Percentiles rank a stretch among this genome's conserved stretches.
Conservation (phyloP, 768 basidiomycete genomes). For the Mycena capillaripes region DNA sequence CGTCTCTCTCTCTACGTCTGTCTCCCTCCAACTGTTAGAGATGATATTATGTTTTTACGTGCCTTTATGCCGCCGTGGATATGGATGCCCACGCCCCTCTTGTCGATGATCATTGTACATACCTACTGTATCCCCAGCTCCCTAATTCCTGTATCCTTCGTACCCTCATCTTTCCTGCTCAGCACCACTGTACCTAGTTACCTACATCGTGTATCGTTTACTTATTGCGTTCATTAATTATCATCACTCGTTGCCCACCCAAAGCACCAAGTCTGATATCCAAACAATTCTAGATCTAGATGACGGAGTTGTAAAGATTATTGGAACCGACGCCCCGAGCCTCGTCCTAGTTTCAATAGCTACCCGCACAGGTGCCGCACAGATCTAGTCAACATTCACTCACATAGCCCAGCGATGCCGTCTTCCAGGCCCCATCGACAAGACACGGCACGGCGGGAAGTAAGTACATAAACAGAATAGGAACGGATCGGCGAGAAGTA, state of each 20-base stretch:
- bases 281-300: no score
- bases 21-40: neutral
- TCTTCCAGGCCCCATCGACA: no score
- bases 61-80: constrained; percentile 9
- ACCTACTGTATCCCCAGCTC: neutral
- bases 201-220: neutral
- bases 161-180: neutral
- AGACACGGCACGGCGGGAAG: neutral
- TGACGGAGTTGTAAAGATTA: no score
- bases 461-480: neutral
- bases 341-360: no score
- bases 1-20: neutral
- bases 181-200: neutral
- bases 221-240: neutral
- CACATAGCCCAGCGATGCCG: no score
- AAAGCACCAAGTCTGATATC: neutral
- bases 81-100: constrained; percentile 14
- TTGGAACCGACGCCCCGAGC: no score
- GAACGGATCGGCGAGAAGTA: neutral
- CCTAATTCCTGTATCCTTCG: neutral
- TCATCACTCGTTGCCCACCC: neutral
- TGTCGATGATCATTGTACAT: neutral
- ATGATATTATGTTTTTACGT: neutral
- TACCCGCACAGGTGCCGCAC: no score
- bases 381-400: no score